These are phyloP conservation scores for Colletotrichum tanaceti DNA, from an alignment of 2,329 filamentous ascomycete genomes.

Conservation along the genomic window DNA sequence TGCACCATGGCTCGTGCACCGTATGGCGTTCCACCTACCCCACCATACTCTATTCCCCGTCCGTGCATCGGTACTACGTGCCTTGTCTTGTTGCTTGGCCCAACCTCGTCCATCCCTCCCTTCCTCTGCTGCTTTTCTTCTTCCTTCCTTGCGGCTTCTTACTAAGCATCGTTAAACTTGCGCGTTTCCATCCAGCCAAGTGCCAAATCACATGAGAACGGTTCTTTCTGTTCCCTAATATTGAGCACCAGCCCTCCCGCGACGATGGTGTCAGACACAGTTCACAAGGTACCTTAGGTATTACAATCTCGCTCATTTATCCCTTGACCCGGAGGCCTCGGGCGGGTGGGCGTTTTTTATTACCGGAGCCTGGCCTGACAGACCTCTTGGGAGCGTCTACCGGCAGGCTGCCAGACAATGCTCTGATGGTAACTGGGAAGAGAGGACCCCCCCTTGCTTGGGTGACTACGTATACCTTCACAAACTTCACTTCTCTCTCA, in stretches of 20 bases:
- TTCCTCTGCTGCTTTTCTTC: not conserved
- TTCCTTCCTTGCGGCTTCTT: not conserved
- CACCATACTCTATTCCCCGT: not conserved
- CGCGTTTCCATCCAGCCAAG: not conserved
- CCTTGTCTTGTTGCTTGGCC: not conserved
- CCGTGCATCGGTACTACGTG: not conserved
- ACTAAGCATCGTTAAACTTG: not conserved
- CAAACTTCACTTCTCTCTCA: no score
- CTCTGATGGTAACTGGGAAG: not conserved
- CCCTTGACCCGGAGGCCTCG: not conserved
- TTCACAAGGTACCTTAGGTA: no score
- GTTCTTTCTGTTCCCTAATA: not conserved
- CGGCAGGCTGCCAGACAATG: not conserved
- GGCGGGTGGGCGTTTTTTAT: not conserved
- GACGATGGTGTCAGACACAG: not conserved
- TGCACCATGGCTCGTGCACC: not conserved
- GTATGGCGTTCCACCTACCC: not conserved
- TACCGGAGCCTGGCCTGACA: not conserved
- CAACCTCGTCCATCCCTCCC: not conserved
- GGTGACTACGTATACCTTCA: not conserved
- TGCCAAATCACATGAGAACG: not conserved
- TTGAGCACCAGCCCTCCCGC: not conserved
- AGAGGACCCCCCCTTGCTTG: not conserved
- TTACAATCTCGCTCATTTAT: no score
- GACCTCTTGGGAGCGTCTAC: not conserved